Conservation (phyloP, 2,329 filamentous ascomycete genomes). For the Chaetothyriales sp. region DNA sequence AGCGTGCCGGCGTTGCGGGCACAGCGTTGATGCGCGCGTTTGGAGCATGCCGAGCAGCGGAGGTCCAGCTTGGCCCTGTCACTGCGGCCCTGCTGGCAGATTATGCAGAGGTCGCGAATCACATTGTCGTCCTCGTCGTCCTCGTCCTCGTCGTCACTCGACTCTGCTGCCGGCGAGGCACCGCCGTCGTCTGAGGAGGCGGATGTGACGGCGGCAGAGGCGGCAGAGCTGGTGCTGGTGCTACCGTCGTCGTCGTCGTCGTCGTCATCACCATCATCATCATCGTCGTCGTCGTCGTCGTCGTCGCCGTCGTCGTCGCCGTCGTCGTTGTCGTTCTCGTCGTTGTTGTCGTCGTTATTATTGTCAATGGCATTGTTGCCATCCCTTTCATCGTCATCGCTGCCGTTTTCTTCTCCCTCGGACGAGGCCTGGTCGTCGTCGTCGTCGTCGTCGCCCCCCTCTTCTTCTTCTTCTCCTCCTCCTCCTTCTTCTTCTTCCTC, state of each 20-base stretch:
- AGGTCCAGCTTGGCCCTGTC: conserved; percentile 72
- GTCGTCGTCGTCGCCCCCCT: conserved; percentile 3
- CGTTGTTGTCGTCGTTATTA: conserved; percentile 22
- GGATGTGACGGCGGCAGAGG: conserved; percentile 22
- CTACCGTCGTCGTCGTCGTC: conserved; percentile 30
- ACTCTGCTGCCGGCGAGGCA: too few relatives aligned
- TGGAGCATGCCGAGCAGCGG: conserved; percentile 61
- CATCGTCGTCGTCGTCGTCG: conserved; percentile 4
- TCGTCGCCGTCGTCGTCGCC: conserved; percentile 4
- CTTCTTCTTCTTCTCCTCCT: background rate
- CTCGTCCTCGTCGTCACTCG: conserved; percentile 1
- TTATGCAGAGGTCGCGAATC: conserved; percentile 38
- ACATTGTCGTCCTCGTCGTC: background rate
- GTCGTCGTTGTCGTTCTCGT: conserved; percentile 9
- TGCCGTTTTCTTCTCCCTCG: conserved; percentile 26
- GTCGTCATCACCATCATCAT: conserved; percentile 28
- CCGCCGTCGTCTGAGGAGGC: conserved; percentile 1
- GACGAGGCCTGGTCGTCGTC: conserved; percentile 3
- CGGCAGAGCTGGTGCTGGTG: conserved; percentile 26
- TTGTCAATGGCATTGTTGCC: conserved; percentile 27
- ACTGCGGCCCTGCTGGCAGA: conserved; percentile 71
- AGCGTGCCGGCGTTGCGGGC: conserved; percentile 58
- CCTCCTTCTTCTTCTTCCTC: background rate
- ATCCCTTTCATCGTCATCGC: conserved; percentile 30
- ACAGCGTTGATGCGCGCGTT: conserved; percentile 84